phyloP scores from a whole-genome alignment of 1,139 yeast genomes.

The Diutina ranongensis region DNA sequence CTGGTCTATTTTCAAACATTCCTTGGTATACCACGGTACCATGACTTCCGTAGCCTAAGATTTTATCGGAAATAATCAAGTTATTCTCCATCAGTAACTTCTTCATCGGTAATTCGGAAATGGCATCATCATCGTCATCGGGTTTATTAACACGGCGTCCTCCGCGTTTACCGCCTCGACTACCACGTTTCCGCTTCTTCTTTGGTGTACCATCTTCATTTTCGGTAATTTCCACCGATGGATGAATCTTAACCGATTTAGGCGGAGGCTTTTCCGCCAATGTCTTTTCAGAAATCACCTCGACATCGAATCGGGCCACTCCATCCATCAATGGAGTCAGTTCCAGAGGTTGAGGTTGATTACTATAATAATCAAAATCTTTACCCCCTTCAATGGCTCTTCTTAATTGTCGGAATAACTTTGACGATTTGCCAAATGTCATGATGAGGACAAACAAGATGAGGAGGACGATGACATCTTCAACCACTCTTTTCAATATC shows the following conservation, averaged over 20 bases:
- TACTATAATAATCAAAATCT: background rate
- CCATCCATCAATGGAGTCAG: background rate
- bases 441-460: conserved; percentile 18
- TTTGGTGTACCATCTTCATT: conserved; percentile 6
- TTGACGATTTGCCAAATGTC: conserved; percentile 14
- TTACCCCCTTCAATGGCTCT: conserved; percentile 7
- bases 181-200: conserved; percentile 66
- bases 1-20: conserved; percentile 81
- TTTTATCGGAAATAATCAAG: conserved; percentile 54
- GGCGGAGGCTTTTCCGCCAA: no score
- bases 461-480: conserved; percentile 36
- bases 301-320: background rate
- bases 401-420: conserved; percentile 6
- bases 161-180: conserved; percentile 63
- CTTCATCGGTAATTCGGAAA: conserved; percentile 11
- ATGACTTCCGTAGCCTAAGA: conserved; percentile 91
- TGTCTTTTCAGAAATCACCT: background rate
- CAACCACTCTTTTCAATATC: conserved; percentile 26
- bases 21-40: conserved; percentile 94
- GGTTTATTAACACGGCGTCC: conserved; percentile 34
- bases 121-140: conserved; percentile 12
- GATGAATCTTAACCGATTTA: no score
- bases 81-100: conserved; percentile 39
- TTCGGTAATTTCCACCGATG: no score
- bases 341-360: background rate